These are phyloP conservation scores for Emericellopsis cladophorae DNA, from an alignment of 2,329 filamentous ascomycete genomes.

Conservation along the genomic window DNA sequence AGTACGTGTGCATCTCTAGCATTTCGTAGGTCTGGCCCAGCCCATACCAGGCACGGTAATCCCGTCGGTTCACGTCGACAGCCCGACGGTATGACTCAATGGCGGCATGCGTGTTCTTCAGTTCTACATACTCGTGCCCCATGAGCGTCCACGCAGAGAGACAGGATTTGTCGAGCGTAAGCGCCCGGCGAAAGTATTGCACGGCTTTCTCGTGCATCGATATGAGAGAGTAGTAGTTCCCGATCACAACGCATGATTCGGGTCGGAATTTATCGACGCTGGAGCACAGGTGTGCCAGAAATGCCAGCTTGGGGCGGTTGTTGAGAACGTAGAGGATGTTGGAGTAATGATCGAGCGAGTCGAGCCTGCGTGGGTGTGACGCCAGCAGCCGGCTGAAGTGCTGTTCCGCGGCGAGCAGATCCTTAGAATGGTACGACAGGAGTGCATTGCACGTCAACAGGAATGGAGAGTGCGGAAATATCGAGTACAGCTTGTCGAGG, in stretches of 20 bases:
- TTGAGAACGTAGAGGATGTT: conserved; percentile 95
- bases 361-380: conserved; percentile 59
- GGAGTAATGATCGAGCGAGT: conserved; percentile 89
- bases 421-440: conserved; percentile 81
- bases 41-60: conserved; percentile 97
- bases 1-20: conserved; percentile 95
- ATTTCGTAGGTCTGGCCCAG: conserved; percentile 95
- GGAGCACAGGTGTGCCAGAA: conserved; percentile 81
- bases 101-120: conserved; percentile 96
- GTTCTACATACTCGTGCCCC: conserved; percentile 96
- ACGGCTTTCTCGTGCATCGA: conserved; percentile 97
- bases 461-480: conserved; percentile 84
- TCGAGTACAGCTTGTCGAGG: conserved; percentile 63
- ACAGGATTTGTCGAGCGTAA: conserved; percentile 82
- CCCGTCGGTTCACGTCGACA: conserved; percentile 88
- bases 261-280: conserved; percentile 91
- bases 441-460: conserved; percentile 82
- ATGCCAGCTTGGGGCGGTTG: conserved; percentile 76
- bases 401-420: conserved; percentile 55
- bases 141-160: conserved; percentile 96
- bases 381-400: conserved; percentile 72
- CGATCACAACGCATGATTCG: conserved; percentile 91
- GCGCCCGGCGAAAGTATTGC: conserved; percentile 87
- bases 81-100: conserved; percentile 94
- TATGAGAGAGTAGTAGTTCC: conserved; percentile 91